Evolutionary conservation across 257 asterid genomes (phyloP).

Genomic region (Salvia rosmarinus): DNA sequence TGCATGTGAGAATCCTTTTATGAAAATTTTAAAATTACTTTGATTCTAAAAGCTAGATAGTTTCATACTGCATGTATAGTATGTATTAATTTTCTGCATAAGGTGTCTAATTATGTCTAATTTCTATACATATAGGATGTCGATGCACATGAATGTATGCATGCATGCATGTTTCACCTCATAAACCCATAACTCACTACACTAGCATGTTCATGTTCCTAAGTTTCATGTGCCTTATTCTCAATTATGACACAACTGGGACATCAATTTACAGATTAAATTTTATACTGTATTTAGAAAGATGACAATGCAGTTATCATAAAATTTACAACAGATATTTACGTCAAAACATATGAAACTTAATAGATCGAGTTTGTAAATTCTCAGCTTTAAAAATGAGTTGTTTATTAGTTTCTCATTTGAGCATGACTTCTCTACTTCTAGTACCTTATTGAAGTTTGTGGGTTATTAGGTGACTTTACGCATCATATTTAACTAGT

Average conservation of each 20-base stretch:
- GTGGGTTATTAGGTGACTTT: constrained; percentile 4
- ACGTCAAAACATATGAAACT: not conserved
- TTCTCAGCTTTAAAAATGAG: not conserved
- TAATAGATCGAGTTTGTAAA: not conserved
- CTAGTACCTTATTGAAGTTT: not conserved
- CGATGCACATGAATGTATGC: not conserved
- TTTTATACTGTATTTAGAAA: not conserved
- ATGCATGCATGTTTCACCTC: constrained; percentile 1
- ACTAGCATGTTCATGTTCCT: no score
- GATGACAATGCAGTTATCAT: not conserved
- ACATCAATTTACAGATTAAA: no score
- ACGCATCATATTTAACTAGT: not conserved
- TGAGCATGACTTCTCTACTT: not conserved
- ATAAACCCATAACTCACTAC: not conserved
- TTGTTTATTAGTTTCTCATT: not conserved
- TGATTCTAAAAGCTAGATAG: not conserved
- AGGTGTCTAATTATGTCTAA: not conserved
- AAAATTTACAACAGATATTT: not conserved
- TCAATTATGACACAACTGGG: no score
- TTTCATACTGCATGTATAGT: not conserved
- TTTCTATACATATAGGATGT: not conserved
- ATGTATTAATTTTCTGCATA: not conserved
- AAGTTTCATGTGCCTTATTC: no score
- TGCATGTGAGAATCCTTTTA: constrained; percentile 6
- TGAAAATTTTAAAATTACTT: not conserved